phyloP scores from a whole-genome alignment of 1,139 yeast species.

The Saccharomyces pastorianus region DNA sequence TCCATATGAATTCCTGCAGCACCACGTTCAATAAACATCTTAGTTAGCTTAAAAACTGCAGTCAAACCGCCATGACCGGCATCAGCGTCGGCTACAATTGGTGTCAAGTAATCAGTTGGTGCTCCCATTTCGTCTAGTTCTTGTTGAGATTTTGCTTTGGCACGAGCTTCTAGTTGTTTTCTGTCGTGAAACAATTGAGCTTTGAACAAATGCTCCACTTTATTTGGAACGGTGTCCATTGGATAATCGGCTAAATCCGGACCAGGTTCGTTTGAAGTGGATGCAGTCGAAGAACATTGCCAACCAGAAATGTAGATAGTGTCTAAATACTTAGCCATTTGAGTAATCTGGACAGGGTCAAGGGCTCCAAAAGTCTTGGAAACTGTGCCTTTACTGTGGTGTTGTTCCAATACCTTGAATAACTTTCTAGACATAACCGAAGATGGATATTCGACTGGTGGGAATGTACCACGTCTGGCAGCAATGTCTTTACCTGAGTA shows the following conservation, averaged over 20 bases:
- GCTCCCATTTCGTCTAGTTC: constrained; percentile 37
- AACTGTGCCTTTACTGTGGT: constrained; percentile 63
- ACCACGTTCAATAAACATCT: constrained; percentile 94
- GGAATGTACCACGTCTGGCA: constrained; percentile 71
- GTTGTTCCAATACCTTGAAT: constrained; percentile 59
- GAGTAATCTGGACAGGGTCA: constrained; percentile 93
- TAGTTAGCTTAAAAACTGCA: constrained; percentile 90
- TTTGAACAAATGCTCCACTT: constrained; percentile 93
- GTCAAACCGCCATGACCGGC: constrained; percentile 98
- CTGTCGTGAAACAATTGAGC: constrained; percentile 97
- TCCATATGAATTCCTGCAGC: constrained; percentile 98
- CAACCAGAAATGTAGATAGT: constrained; percentile 93
- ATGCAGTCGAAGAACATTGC: constrained; percentile 98
- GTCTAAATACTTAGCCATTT: constrained; percentile 93
- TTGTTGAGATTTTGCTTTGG: constrained; percentile 51
- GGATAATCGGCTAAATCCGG: constrained; percentile 99
- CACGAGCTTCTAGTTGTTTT: constrained; percentile 86
- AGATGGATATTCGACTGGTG: constrained; percentile 61
- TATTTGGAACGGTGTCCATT: constrained; percentile 96
- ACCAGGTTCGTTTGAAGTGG: constrained; percentile 93
- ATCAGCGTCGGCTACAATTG: constrained; percentile 95
- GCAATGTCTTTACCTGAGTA: constrained; percentile 88
- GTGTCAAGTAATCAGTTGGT: constrained; percentile 74
- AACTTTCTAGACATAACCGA: constrained; percentile 76
- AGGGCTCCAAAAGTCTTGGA: constrained; percentile 93